Evolutionary conservation across 208 protist genomes (phyloP).

Genomic region (Crithidia sp.): DNA sequence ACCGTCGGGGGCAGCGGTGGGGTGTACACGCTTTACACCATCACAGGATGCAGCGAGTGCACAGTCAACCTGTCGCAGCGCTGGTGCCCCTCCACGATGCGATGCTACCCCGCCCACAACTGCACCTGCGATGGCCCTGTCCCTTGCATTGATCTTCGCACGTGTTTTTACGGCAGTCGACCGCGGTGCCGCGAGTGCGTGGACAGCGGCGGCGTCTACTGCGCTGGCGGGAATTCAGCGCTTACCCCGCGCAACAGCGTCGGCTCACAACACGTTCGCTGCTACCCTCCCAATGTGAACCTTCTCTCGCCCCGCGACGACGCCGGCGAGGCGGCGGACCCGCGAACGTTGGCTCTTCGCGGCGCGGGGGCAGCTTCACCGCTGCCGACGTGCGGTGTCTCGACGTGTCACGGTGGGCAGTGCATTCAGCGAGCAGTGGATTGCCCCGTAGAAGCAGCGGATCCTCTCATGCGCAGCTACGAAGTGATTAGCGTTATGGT

Average conservation of each 20-base stretch:
- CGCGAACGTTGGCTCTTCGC: background rate
- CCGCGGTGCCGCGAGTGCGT: slow-evolving; percentile 43
- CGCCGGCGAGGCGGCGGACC: background rate
- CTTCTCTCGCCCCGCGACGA: background rate
- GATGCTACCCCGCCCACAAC: slow-evolving; percentile 36
- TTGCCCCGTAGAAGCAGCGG: slow-evolving; percentile 11
- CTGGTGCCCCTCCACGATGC: slow-evolving; percentile 66
- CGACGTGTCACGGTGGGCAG: slow-evolving; percentile 10
- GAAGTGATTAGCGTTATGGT: slow-evolving; percentile 11
- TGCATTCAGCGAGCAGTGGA: slow-evolving; percentile 4
- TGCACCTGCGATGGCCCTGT: slow-evolving; percentile 41
- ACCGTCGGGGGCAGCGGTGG: background rate
- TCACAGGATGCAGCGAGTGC: slow-evolving; percentile 53
- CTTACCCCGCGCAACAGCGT: background rate
- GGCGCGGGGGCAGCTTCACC: background rate
- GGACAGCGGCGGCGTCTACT: slow-evolving; percentile 50
- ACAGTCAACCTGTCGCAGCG: slow-evolving; percentile 34
- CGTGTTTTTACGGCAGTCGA: slow-evolving; percentile 52
- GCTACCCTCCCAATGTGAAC: slow-evolving; percentile 33
- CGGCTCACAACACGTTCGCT: slow-evolving; percentile 12
- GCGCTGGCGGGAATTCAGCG: slow-evolving; percentile 16
- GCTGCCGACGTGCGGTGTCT: background rate
- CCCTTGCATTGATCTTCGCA: slow-evolving; percentile 37
- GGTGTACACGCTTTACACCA: slow-evolving; percentile 16
- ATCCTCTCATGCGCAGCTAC: slow-evolving; percentile 19